Conservation (phyloP, 164 flowering plant species). For the Annona squamosa region DNA sequence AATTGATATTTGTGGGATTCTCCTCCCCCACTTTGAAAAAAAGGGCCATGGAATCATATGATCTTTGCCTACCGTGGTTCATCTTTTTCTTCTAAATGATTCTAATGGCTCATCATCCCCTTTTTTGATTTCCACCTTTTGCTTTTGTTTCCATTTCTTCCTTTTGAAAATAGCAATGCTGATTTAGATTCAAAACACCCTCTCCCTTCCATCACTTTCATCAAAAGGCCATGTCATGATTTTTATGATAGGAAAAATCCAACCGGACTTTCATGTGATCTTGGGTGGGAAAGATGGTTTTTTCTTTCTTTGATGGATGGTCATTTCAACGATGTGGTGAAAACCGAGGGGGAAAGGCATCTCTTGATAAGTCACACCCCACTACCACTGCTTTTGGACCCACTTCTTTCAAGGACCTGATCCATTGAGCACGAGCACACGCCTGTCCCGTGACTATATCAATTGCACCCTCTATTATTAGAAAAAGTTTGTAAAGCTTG, state of each 20-base stretch:
- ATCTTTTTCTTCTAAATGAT: neutral
- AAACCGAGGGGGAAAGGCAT: neutral
- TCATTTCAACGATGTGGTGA: neutral
- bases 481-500: too few species aligned
- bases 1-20: neutral
- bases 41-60: slow-evolving; percentile 8
- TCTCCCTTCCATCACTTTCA: slow-evolving; percentile 1
- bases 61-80: slow-evolving; percentile 1
- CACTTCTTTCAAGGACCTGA: too few species aligned
- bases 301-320: slow-evolving; percentile 4
- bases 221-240: neutral
- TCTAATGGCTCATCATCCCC: slow-evolving; percentile 6
- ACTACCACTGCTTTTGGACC: neutral
- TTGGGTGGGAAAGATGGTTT: neutral
- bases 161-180: neutral
- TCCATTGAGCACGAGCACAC: too few species aligned
- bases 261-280: slow-evolving; percentile 1
- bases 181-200: neutral
- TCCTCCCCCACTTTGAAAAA: slow-evolving; percentile 3
- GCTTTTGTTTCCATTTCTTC: neutral
- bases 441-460: too few species aligned
- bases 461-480: too few species aligned
- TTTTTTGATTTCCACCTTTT: neutral
- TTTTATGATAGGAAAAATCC: slow-evolving; percentile 2
- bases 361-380: neutral